Percentiles rank a stretch among this genome's conserved stretches.
Conservation (phyloP, 192 early-diverging fungal species). For the Coemansia reversa region DNA sequence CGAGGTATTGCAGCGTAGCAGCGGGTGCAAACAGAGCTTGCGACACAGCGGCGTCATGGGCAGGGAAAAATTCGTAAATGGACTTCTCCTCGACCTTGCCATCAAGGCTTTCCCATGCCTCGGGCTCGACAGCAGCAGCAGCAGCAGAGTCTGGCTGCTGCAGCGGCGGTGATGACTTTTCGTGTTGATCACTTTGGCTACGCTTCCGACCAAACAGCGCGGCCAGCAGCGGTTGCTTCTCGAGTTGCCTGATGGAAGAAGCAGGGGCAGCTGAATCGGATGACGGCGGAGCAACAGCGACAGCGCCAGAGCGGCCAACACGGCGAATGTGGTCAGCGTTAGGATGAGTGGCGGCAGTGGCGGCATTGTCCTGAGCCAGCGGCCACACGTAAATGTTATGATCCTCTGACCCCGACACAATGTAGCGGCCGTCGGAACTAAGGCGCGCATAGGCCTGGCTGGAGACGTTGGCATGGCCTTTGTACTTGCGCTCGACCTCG, state of each 20-base stretch:
- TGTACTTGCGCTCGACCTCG: constrained; percentile 74
- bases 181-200: constrained; percentile 6
- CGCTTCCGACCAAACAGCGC: constrained; percentile 29
- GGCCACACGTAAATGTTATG: constrained; percentile 71
- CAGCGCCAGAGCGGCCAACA: constrained; percentile 14
- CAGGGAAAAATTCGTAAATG: constrained; percentile 58
- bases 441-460: constrained; percentile 76
- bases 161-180: neutral
- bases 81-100: constrained; percentile 53
- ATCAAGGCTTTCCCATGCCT: constrained; percentile 54
- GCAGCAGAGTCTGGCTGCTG: neutral
- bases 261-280: constrained; percentile 15
- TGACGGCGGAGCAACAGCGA: constrained; percentile 2
- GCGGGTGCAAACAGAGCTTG: constrained; percentile 65
- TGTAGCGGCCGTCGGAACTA: constrained; percentile 73
- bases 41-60: constrained; percentile 59
- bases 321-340: constrained; percentile 38
- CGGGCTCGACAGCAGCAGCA: constrained; percentile 27
- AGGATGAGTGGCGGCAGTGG: constrained; percentile 46
- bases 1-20: constrained; percentile 60
- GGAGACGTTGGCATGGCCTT: constrained; percentile 69
- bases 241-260: neutral
- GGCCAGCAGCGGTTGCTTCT: constrained; percentile 26
- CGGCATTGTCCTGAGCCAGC: constrained; percentile 52
- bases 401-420: constrained; percentile 84